Percentiles rank a stretch among this genome's conserved stretches.
These are phyloP conservation scores for Euphorbia lathyris DNA, from an alignment of 345 rosid species.

Conservation along the genomic window DNA sequence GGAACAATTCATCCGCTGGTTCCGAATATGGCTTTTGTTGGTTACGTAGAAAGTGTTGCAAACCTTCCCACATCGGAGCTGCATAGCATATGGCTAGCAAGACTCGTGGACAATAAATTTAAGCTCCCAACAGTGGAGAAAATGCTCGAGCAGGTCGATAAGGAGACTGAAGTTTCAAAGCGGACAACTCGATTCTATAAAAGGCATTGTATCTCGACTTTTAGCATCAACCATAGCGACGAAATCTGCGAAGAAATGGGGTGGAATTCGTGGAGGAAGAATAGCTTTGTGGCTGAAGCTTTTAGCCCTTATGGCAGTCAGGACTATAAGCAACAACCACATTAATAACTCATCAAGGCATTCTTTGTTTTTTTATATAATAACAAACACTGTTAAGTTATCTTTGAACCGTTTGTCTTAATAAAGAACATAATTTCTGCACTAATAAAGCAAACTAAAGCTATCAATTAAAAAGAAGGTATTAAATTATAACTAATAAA, in stretches of 20 bases:
- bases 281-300: slow-evolving; percentile 58
- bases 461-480: no score
- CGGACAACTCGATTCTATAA: slow-evolving; percentile 69
- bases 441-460: no score
- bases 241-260: slow-evolving; percentile 85
- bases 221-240: slow-evolving; percentile 80
- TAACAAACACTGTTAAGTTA: not conserved
- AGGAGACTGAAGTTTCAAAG: slow-evolving; percentile 59
- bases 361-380: not conserved
- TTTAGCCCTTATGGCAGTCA: slow-evolving; percentile 71
- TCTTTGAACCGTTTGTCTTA: no score
- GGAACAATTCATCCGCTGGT: slow-evolving; percentile 79
- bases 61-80: slow-evolving; percentile 82
- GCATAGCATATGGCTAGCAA: slow-evolving; percentile 65
- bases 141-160: slow-evolving; percentile 51
- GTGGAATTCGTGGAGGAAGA: slow-evolving; percentile 66
- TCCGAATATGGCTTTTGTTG: slow-evolving; percentile 77
- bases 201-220: slow-evolving; percentile 85
- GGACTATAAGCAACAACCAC: slow-evolving; percentile 36
- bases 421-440: no score
- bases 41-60: slow-evolving; percentile 71
- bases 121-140: slow-evolving; percentile 63
- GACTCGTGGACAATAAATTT: slow-evolving; percentile 50
- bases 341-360: not conserved
- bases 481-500: no score